phyloP scores from a whole-genome alignment of 2,329 filamentous ascomycete genomes.

The Metarhizium anisopliae region DNA sequence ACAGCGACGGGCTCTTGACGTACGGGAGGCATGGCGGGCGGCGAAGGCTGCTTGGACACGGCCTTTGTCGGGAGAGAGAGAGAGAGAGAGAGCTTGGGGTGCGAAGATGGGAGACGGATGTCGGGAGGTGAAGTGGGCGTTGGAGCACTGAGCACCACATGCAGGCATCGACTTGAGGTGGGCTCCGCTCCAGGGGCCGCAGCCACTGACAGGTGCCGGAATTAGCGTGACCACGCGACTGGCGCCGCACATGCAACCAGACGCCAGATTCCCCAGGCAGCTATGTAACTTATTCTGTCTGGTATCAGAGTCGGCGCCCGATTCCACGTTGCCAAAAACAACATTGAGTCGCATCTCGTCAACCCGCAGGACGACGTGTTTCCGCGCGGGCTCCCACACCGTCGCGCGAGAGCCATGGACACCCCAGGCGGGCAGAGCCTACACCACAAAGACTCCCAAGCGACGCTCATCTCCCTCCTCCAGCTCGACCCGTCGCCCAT shows the following conservation, averaged over 20 bases:
- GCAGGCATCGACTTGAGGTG: neutral
- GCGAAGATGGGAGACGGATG: too few species aligned
- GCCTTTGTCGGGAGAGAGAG: too few species aligned
- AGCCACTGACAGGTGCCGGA: neutral
- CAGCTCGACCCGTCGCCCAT: constrained; percentile 80
- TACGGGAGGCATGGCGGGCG: constrained; percentile 46
- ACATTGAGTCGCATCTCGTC: too few species aligned
- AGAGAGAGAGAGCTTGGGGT: too few species aligned
- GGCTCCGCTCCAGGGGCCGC: neutral
- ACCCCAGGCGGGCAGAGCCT: constrained; percentile 3
- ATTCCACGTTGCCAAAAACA: too few species aligned
- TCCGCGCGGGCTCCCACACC: too few species aligned
- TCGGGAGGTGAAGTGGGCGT: too few species aligned
- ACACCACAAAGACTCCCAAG: constrained; percentile 34
- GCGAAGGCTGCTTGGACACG: neutral
- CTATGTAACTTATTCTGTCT: too few species aligned
- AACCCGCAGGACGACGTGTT: too few species aligned
- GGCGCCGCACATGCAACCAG: too few species aligned
- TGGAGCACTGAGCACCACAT: too few species aligned
- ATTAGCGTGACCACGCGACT: neutral
- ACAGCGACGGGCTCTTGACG: constrained; percentile 32
- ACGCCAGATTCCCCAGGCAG: neutral
- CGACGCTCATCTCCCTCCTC: constrained; percentile 56
- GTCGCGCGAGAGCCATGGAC: constrained; percentile 7
- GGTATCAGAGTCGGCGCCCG: too few species aligned